Conservation (phyloP, 768 basidiomycete genomes). For the Stropharia rugosoannulata region DNA sequence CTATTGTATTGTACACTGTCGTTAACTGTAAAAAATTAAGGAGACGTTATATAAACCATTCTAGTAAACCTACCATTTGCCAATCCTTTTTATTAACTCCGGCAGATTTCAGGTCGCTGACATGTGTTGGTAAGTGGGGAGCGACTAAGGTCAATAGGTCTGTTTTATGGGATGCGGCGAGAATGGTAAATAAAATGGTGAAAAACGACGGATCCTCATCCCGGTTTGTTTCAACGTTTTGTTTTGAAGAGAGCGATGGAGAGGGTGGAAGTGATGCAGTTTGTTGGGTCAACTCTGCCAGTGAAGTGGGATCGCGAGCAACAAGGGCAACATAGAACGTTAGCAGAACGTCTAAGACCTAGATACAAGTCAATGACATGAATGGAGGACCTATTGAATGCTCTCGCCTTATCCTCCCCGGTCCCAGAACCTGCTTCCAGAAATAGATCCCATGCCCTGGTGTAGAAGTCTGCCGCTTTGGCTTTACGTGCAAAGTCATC, state of each 20-base stretch:
- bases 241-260: constrained; percentile 6
- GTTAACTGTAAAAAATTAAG: constrained; percentile 26
- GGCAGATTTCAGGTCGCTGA: constrained; percentile 45
- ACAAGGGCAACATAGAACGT: constrained; percentile 62
- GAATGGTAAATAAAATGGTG: constrained; percentile 42
- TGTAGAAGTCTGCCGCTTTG: constrained; percentile 72
- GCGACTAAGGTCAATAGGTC: constrained; percentile 53
- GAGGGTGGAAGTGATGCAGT: constrained; percentile 8
- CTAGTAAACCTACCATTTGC: constrained; percentile 39
- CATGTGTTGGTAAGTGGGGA: constrained; percentile 20
- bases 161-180: constrained; percentile 29
- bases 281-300: constrained; percentile 52
- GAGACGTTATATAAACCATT: not conserved
- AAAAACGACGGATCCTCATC: constrained; percentile 27
- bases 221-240: constrained; percentile 4
- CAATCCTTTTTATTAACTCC: constrained; percentile 62
- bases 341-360: constrained; percentile 68
- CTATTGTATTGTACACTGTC: constrained; percentile 34
- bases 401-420: constrained; percentile 51
- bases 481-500: constrained; percentile 77
- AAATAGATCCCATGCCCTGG: constrained; percentile 68
- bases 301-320: constrained; percentile 54
- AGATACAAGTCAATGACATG: not conserved
- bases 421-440: constrained; percentile 55
- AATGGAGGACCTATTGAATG: not conserved